Evolutionary conservation across 1,284 basidiomycete species (phyloP), one percentile per base, ranked within the genome.

Genomic region (Chondrostereum purpureum): DNA sequence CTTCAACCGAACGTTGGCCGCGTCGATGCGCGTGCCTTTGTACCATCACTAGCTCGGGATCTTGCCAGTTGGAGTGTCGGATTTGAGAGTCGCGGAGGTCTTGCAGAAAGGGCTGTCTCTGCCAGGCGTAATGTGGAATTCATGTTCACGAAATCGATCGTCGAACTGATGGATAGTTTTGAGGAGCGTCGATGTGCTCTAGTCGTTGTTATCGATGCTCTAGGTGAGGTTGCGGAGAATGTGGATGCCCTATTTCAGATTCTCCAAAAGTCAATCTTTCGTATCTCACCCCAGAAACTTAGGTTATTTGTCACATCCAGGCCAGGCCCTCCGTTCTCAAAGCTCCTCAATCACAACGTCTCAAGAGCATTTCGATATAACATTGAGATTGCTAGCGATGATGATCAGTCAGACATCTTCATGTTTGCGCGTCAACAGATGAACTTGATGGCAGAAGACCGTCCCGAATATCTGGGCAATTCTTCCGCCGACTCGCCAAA

Each of bases 401-500:
- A 17, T 13, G 23, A 22, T 22, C 35, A 36, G 20, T 13, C 21
- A 5, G 55, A 56, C 44, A 33, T 55, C 24, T 14, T 33, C 2
- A 18, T 43, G 5, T 55, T 51, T 39, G 40, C 48, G 27, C 14
- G 42, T 10, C 24, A 49, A 23, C 45, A 43, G 13, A 27, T 57
- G 43, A 27, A 39, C 14, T 45, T 50, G 11, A 40, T 55, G 11
- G 48, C 53, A 3, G n/a, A 20, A 16, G 14, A 14, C 3, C 16
- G 38, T 12, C n/a, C 13, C 13, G 24, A 54, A 19, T 38, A 35
- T 6, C 24, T 38, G 4, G 37, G 46, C 17, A 56, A 52, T 51
- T 55, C 52, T 19, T 46, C 14, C 13, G 39, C 12, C 4, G 34
- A 38, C 11, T n/a, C 22, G 14, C 27, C 14, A 31, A 23, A 2